Conservation (phyloP, 345 rosid species). For the Corchorus olitorius region DNA sequence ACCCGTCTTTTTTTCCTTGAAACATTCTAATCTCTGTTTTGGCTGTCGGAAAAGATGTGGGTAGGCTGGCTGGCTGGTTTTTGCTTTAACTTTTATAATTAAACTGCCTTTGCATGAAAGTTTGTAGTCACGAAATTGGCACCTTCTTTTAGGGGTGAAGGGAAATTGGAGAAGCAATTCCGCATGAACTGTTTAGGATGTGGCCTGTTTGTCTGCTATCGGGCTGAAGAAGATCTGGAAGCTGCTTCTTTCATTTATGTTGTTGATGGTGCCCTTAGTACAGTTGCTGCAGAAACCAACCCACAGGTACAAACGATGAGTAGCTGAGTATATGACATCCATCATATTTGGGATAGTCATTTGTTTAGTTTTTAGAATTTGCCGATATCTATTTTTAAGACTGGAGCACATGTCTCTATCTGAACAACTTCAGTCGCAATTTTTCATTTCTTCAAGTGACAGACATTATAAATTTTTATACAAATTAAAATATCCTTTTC, state of each 20-base stretch:
- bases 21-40: not conserved
- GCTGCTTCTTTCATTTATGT: slow-evolving; percentile 69
- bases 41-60: not conserved
- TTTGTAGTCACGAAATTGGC: not conserved
- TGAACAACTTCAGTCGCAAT: not conserved
- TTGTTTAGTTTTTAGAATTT: not conserved
- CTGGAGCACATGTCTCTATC: not conserved
- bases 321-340: not conserved
- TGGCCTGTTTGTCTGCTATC: slow-evolving; percentile 86
- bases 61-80: not conserved
- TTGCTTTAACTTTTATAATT: not conserved
- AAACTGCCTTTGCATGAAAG: not conserved
- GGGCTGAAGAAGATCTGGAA: slow-evolving; percentile 88
- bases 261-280: slow-evolving; percentile 79
- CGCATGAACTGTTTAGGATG: slow-evolving; percentile 96
- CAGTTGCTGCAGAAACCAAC: slow-evolving; percentile 93
- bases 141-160: slow-evolving; percentile 70
- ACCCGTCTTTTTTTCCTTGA: not conserved
- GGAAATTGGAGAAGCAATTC: slow-evolving; percentile 92
- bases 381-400: not conserved
- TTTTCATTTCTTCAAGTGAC: not conserved
- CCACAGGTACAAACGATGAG: slow-evolving; percentile 54
- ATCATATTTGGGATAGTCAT: not conserved
- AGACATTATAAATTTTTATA: not conserved
- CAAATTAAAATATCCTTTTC: not conserved